These are phyloP conservation scores for Cardiospermum halicacabum DNA, from an alignment of 345 rosid species.

Conservation along the genomic window DNA sequence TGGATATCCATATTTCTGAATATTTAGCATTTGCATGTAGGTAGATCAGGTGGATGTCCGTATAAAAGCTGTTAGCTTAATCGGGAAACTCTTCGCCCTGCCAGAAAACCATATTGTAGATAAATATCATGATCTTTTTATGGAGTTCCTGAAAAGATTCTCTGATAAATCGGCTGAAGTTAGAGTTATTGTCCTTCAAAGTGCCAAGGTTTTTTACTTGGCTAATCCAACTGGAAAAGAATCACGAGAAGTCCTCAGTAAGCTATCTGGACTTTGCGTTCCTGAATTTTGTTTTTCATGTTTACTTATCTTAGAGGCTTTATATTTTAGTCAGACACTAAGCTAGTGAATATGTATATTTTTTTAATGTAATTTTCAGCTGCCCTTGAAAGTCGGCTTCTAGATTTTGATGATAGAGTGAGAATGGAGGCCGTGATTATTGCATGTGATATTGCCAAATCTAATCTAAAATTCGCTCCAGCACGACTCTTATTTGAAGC, in stretches of 20 bases:
- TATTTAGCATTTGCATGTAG: constrained; percentile 31
- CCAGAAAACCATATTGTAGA: constrained; percentile 48
- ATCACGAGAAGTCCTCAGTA: constrained; percentile 61
- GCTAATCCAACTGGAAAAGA: constrained; percentile 52
- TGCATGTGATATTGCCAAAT: constrained; percentile 73
- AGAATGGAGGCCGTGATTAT: constrained; percentile 67
- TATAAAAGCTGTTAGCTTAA: constrained; percentile 73
- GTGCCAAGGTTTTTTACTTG: constrained; percentile 64
- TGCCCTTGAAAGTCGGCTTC: constrained; percentile 69
- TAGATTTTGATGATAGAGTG: constrained; percentile 87
- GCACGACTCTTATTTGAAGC: constrained; percentile 53
- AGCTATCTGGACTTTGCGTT: constrained; percentile 21
- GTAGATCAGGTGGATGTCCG: constrained; percentile 89
- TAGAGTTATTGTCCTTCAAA: constrained; percentile 64
- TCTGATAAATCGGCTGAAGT: constrained; percentile 87
- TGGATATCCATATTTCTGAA: neutral
- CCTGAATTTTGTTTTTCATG: constrained; percentile 9
- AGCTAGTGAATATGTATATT: constrained; percentile 16
- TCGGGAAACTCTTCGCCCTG: constrained; percentile 63
- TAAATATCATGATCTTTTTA: constrained; percentile 52
- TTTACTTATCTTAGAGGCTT: constrained; percentile 17
- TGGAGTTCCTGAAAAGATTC: constrained; percentile 83
- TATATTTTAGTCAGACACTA: constrained; percentile 17
- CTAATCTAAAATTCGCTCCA: constrained; percentile 46
- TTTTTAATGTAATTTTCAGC: constrained; percentile 45